Evolutionary conservation across 306 rosid species (phyloP), one percentile per base, ranked within the genome.

Genomic region (Ceratonia siliqua): DNA sequence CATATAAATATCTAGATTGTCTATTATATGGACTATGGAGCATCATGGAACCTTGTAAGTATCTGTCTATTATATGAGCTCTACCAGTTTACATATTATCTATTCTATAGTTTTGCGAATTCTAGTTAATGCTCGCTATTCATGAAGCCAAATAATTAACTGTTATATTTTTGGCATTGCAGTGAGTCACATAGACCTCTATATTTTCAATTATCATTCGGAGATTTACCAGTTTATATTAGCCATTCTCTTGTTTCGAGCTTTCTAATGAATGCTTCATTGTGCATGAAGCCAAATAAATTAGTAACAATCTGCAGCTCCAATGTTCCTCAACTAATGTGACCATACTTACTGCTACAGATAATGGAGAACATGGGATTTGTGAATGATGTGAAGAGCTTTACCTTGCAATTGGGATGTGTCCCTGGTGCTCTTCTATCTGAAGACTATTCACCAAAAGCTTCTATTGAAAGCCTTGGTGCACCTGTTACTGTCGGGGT

Each of bases 391-490:
- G 92, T 90, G 50, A 91, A 75, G 88, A 85, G 78, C 68, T 78
- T 87, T 80, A 89, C 92, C 86, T 82, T 86, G 72, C 90, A 85
- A 83, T 76, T 94, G 80, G 99, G 92, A 68, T 55, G 82, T 73
- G 81, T 89, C 46, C 90, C 91, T 22, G 96, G 91, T 67, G 91
- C 91, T 65, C 97, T 94, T 75, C 73, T 88, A 55, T 86, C 93
- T 68, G 95, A 92, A 63, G 88, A 82, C 66, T 90, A 77, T 79
- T 81, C 80, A 17, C 21, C 81, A 38, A 88, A 86, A 82, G 83
- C 65, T 66, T 45, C 84, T 21, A 67, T 43, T 42, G 83, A 74
- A 58, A 86, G 74, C 15, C 45, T 74, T 27, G 68, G 76, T 46
- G 81, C 71, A 49, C 81, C 91, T 28, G 70, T 53, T 69, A 70